Conservation (phyloP, 2,329 filamentous ascomycete genomes). For the Fusarium verrucosum region DNA sequence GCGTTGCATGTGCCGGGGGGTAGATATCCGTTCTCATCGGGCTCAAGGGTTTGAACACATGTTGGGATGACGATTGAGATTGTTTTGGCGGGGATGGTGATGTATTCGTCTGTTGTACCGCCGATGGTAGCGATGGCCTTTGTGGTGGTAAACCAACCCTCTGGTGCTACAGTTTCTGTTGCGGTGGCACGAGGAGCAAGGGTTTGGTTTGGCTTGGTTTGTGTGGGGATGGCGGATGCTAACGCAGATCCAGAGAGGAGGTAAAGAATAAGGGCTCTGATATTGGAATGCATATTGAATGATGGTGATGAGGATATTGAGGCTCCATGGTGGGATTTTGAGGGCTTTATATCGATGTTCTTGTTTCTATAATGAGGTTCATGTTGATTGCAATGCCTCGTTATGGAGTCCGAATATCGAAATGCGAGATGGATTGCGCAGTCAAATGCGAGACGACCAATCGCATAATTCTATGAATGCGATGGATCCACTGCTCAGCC, state of each 20-base stretch:
- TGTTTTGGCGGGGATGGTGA: constrained; percentile 46
- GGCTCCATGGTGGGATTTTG: not conserved
- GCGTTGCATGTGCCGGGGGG: constrained; percentile 47
- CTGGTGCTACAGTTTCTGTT: constrained; percentile 23
- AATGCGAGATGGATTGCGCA: constrained; percentile 21
- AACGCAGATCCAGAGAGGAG: constrained; percentile 20
- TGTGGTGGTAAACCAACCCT: constrained; percentile 44
- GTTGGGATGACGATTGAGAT: constrained; percentile 48
- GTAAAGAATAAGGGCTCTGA: constrained; percentile 22
- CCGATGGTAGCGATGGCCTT: constrained; percentile 37
- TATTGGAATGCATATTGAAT: constrained; percentile 25
- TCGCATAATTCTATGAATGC: not conserved
- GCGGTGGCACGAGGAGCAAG: constrained; percentile 8
- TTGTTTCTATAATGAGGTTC: not conserved
- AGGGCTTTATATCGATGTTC: constrained; percentile 9
- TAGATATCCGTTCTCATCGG: constrained; percentile 48
- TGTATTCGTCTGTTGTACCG: constrained; percentile 29
- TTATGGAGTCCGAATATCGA: constrained; percentile 5
- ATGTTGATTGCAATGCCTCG: constrained; percentile 11
- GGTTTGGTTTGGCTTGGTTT: constrained; percentile 19
- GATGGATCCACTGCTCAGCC: constrained; percentile 15
- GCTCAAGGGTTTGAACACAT: constrained; percentile 49
- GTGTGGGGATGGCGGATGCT: constrained; percentile 7
- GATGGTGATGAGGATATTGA: not conserved
- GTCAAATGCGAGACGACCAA: constrained; percentile 35